Evolutionary conservation across 2,329 filamentous ascomycete genomes (phyloP).

Genomic region (Coniochaeta hoffmannii): DNA sequence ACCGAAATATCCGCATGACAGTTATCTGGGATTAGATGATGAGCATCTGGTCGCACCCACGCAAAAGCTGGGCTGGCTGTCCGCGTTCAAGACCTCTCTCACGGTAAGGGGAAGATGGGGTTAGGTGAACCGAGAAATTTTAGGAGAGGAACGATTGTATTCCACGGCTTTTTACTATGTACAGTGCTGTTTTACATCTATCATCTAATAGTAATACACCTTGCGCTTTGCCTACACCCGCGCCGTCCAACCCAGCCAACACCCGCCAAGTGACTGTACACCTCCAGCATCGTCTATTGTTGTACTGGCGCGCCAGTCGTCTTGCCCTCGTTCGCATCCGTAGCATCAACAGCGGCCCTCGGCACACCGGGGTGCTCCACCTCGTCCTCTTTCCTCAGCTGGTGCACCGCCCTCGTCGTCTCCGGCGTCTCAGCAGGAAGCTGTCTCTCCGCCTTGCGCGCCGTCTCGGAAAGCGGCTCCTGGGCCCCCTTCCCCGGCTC

Average conservation of each 20-base stretch:
- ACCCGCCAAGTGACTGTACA: not conserved
- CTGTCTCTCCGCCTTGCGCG: not conserved
- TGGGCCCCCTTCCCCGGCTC: not conserved
- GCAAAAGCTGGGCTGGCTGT: too few relatives aligned
- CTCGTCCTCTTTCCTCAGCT: constrained; percentile 5
- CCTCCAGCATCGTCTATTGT: not conserved
- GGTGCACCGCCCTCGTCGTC: not conserved
- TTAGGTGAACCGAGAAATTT: not conserved
- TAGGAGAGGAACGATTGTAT: not conserved
- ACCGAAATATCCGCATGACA: too few relatives aligned
- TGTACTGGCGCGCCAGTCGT: not conserved
- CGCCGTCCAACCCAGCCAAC: not conserved
- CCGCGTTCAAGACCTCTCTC: too few relatives aligned
- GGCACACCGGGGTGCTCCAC: constrained; percentile 10
- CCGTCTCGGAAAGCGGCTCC: not conserved
- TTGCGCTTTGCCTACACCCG: not conserved
- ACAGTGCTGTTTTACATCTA: not conserved
- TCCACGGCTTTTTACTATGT: not conserved
- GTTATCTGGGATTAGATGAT: too few relatives aligned
- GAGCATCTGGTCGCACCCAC: too few relatives aligned
- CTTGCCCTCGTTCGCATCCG: constrained; percentile 21
- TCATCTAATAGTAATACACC: not conserved
- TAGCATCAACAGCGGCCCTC: constrained; percentile 22
- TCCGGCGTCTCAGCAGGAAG: not conserved
- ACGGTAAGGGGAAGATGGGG: too few relatives aligned